Conservation (phyloP, 2,329 filamentous ascomycete species). For the Penicillium italicum region DNA sequence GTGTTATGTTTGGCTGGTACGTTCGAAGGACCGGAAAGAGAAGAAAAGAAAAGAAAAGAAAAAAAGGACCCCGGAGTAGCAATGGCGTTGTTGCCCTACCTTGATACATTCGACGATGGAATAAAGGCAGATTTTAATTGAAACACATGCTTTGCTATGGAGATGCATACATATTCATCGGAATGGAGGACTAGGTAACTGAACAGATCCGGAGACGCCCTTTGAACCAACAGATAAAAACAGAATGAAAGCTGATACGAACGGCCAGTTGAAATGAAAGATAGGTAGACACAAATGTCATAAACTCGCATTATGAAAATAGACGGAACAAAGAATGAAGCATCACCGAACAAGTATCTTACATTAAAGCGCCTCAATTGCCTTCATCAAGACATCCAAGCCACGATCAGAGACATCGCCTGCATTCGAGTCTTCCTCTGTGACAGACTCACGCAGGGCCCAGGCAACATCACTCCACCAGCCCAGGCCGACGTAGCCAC, state of each 20-base stretch:
- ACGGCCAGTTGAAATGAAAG: background rate
- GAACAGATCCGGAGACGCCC: background rate
- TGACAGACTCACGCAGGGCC: slow-evolving; percentile 58
- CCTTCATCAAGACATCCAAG: slow-evolving; percentile 55
- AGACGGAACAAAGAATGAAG: background rate
- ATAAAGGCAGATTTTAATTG: background rate
- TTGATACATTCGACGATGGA: background rate
- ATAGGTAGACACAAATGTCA: slow-evolving; percentile 5
- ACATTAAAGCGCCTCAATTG: slow-evolving; percentile 52
- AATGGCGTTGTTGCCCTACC: background rate
- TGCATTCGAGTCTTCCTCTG: slow-evolving; percentile 29
- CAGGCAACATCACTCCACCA: slow-evolving; percentile 83
- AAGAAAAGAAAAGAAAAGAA: background rate
- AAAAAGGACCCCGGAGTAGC: background rate
- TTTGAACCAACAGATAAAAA: background rate
- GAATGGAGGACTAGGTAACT: background rate
- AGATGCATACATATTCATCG: background rate
- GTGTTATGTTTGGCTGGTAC: background rate
- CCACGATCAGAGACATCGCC: slow-evolving; percentile 47
- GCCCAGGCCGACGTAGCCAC: slow-evolving; percentile 78
- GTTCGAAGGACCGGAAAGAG: background rate
- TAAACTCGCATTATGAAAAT: background rate
- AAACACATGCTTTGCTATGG: background rate
- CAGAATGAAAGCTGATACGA: background rate
- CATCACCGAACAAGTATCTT: background rate